A percentile compares a stretch with the other conserved stretches of the same genome.
phyloP scores from a whole-genome alignment of 1,284 basidiomycete species.

The Cutaneotrichosporon sp. region DNA sequence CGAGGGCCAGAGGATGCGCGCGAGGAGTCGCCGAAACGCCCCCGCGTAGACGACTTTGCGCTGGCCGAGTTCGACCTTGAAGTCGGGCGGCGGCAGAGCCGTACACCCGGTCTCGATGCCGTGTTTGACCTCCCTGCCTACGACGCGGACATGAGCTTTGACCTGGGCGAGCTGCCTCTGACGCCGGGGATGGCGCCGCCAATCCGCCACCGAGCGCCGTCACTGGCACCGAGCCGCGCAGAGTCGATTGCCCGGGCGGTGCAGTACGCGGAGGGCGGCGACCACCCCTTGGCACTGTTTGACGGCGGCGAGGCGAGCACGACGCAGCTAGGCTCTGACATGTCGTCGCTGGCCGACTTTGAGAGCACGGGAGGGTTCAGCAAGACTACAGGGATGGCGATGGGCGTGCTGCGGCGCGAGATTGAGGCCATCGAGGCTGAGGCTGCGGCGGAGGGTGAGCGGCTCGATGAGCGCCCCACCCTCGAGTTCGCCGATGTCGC shows the following conservation, averaged over 20 bases:
- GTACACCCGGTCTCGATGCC: constrained; percentile 13
- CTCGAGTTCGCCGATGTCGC: constrained; percentile 62
- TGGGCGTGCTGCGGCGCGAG: constrained; percentile 73
- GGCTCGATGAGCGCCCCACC: constrained; percentile 51
- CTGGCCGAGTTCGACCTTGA: constrained; percentile 17
- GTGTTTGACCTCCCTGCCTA: not conserved
- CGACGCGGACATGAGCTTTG: constrained; percentile 18
- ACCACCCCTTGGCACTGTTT: constrained; percentile 75
- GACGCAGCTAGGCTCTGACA: not conserved
- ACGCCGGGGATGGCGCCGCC: not conserved
- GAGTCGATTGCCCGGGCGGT: constrained; percentile 12
- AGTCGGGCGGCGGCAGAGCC: constrained; percentile 8
- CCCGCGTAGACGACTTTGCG: not conserved
- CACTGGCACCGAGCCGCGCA: constrained; percentile 25
- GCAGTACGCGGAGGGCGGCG: constrained; percentile 22
- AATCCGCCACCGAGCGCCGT: not conserved
- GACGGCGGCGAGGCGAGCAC: constrained; percentile 54
- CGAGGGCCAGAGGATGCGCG: constrained; percentile 35
- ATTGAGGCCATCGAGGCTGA: constrained; percentile 52
- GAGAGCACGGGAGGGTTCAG: constrained; percentile 58
- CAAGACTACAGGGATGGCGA: constrained; percentile 84
- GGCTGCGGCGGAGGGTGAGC: too few species aligned
- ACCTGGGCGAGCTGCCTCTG: not conserved
- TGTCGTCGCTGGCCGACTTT: not conserved
- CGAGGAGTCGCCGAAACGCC: constrained; percentile 8